Conservation (phyloP, 2,329 filamentous ascomycete genomes). For the Byssothecium circinans region DNA sequence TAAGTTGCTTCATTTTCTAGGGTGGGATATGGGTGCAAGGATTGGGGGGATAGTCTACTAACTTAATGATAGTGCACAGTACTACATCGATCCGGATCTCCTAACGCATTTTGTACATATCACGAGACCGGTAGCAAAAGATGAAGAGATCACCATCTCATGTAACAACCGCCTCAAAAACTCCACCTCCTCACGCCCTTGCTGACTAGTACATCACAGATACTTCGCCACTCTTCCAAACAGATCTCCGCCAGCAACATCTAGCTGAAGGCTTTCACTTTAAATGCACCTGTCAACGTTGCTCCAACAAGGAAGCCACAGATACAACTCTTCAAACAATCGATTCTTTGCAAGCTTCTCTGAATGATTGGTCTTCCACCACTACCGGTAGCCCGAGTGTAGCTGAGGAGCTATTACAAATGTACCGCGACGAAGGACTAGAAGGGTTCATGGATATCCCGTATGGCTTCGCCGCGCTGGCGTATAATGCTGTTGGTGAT, state of each 20-base stretch:
- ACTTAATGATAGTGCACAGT: conserved; percentile 40
- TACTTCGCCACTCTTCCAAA: conserved; percentile 40
- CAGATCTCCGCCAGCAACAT: conserved; percentile 31
- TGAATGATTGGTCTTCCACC: conserved; percentile 34
- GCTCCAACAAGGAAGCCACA: conserved; percentile 26
- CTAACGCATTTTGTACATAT: conserved; percentile 47
- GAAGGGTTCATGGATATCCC: conserved; percentile 45
- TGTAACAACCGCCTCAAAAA: conserved; percentile 20
- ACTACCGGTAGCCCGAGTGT: conserved; percentile 22
- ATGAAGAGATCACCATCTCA: conserved; percentile 48
- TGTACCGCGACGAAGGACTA: conserved; percentile 43
- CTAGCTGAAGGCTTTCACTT: conserved; percentile 45
- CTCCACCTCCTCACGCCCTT: neutral
- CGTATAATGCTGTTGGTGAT: conserved; percentile 41
- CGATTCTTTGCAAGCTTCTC: conserved; percentile 28
- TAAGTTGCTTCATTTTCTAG: conserved; percentile 11
- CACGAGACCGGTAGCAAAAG: conserved; percentile 34
- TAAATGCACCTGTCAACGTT: conserved; percentile 44
- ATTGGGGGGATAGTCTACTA: neutral
- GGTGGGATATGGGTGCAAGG: neutral
- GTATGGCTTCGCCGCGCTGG: conserved; percentile 46
- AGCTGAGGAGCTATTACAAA: conserved; percentile 37
- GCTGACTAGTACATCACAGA: conserved; percentile 22
- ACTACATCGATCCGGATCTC: conserved; percentile 39
- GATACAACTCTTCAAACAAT: conserved; percentile 38